These are phyloP conservation scores for Rhodotorula diobovata DNA, from an alignment of 768 basidiomycete species.

Conservation along the genomic window DNA sequence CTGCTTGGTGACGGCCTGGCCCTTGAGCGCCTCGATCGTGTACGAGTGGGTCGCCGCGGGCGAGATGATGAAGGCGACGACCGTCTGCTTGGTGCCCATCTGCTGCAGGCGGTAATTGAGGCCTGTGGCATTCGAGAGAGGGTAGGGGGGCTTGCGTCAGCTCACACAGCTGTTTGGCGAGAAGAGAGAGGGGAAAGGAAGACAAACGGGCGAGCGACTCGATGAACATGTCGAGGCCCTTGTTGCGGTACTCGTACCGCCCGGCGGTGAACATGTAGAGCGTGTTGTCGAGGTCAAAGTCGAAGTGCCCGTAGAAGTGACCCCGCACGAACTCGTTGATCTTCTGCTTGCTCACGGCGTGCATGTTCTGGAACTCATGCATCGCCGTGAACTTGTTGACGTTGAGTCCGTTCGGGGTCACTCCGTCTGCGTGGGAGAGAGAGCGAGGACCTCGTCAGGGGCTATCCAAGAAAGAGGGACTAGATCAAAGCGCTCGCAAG, in stretches of 20 bases:
- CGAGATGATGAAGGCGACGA: slow-evolving; percentile 99
- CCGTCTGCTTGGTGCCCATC: slow-evolving; percentile 66
- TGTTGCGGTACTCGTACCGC: slow-evolving; percentile 97
- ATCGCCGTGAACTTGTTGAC: slow-evolving; percentile 99
- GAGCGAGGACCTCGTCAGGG: neutral
- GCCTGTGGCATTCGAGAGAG: too few species aligned
- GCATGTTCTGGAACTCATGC: slow-evolving; percentile 90
- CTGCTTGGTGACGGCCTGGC: slow-evolving; percentile 95
- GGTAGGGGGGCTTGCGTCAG: too few species aligned
- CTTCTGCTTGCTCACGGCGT: slow-evolving; percentile 88
- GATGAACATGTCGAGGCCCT: slow-evolving; percentile 99
- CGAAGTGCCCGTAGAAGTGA: slow-evolving; percentile 85
- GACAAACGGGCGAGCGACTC: slow-evolving; percentile 77
- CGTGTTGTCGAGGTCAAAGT: slow-evolving; percentile 71
- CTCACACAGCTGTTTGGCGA: too few species aligned
- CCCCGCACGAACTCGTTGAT: slow-evolving; percentile 97
- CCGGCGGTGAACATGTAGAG: slow-evolving; percentile 96
- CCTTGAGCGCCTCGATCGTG: slow-evolving; percentile 94
- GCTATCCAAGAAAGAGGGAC: too few species aligned
- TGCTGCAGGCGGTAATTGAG: slow-evolving; percentile 64
- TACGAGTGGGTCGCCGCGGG: slow-evolving; percentile 93
- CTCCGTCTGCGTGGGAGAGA: slow-evolving; percentile 59
- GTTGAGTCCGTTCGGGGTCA: slow-evolving; percentile 94
- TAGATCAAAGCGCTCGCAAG: too few species aligned
- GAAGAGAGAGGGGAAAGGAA: neutral